Percentiles rank a stretch among this genome's conserved stretches.
These are phyloP conservation scores for Fomitopsis pinicola DNA, from an alignment of 1,284 basidiomycete species.

Conservation along the genomic window DNA sequence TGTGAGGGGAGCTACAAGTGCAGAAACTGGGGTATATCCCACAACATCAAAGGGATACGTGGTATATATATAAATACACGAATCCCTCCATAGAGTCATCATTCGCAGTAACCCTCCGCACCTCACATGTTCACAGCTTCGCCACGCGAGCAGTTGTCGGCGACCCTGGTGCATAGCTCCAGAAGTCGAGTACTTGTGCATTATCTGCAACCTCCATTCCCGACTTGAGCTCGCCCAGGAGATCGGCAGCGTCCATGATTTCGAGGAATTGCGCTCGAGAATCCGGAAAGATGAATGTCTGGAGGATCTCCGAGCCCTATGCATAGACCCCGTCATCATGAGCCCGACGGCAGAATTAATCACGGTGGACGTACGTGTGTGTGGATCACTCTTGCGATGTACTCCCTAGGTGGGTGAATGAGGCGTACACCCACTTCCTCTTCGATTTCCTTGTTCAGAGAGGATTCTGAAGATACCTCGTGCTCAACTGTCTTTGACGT, in stretches of 20 bases:
- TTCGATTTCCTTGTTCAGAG: slow-evolving; percentile 2
- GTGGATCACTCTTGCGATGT: slow-evolving; percentile 47
- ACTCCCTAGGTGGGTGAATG: slow-evolving; percentile 33
- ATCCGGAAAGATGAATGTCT: slow-evolving; percentile 64
- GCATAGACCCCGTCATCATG: not conserved
- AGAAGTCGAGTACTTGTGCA: slow-evolving; percentile 25
- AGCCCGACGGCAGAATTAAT: not conserved
- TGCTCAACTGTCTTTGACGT: not conserved
- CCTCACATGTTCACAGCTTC: not conserved
- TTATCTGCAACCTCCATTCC: slow-evolving; percentile 21
- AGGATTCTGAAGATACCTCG: not conserved
- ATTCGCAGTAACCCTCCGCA: not conserved
- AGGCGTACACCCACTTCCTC: not conserved
- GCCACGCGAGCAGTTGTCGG: slow-evolving; percentile 2
- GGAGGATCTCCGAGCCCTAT: slow-evolving; percentile 53
- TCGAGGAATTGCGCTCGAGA: slow-evolving; percentile 59
- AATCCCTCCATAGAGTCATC: no score
- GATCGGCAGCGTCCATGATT: slow-evolving; percentile 42
- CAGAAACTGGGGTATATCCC: no score
- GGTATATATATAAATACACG: no score
- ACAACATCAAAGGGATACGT: no score
- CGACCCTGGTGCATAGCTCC: slow-evolving; percentile 23
- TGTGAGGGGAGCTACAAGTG: no score
- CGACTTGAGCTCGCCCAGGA: slow-evolving; percentile 38
- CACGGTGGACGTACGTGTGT: slow-evolving; percentile 47